phyloP scores from a whole-genome alignment of 108 stramenopile genomes.

The Cyclotella baltica region DNA sequence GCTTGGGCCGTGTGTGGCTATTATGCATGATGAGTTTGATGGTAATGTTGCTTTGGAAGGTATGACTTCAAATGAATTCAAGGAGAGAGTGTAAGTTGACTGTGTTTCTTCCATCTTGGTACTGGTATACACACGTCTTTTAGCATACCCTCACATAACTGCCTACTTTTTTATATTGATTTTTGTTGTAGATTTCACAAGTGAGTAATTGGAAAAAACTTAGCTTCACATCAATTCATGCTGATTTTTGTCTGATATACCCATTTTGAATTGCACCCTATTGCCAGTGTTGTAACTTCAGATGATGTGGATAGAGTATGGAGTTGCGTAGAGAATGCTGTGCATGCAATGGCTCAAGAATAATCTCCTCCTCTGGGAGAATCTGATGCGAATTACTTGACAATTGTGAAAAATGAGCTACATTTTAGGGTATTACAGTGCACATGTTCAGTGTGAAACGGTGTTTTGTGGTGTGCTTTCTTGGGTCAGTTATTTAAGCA shows the following conservation, averaged over 20 bases:
- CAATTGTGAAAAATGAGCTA: too few relatives aligned
- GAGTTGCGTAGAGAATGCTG: constrained; percentile 68
- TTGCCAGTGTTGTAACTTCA: constrained; percentile 51
- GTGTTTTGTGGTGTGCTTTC: too few relatives aligned
- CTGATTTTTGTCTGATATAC: neutral
- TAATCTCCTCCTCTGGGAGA: too few relatives aligned
- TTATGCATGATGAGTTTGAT: constrained; percentile 82
- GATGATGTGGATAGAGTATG: constrained; percentile 80
- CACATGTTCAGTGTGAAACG: too few relatives aligned
- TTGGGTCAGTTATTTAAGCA: too few relatives aligned
- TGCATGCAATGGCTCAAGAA: constrained; percentile 49
- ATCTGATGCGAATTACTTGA: too few relatives aligned
- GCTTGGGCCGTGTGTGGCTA: constrained; percentile 76
- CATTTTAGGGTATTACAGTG: too few relatives aligned
- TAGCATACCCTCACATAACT: neutral
- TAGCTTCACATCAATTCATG: neutral
- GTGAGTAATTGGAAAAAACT: constrained; percentile 2
- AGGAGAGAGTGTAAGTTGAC: constrained; percentile 52
- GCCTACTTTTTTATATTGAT: neutral
- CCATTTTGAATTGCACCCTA: neutral
- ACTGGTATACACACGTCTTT: neutral
- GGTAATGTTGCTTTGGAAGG: constrained; percentile 81
- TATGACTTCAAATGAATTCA: constrained; percentile 72
- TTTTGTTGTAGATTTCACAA: constrained; percentile 30
- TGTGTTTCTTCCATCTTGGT: neutral